Conservation (phyloP, 345 rosid species). For the Populus deltoides region DNA sequence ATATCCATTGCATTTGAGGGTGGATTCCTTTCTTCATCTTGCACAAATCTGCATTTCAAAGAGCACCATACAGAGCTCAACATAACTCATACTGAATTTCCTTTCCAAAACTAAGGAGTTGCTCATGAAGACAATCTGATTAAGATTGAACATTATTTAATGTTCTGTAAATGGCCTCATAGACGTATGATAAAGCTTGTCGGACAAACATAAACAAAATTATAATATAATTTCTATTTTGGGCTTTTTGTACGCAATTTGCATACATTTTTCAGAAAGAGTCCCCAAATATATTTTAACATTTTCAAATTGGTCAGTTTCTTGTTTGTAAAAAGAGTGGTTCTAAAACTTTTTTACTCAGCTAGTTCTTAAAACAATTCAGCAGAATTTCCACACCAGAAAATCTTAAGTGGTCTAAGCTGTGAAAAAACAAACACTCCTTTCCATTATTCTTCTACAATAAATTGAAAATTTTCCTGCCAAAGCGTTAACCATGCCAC, state of each 20-base stretch:
- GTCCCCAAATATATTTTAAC: background rate
- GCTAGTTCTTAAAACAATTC: too few relatives aligned
- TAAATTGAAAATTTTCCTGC: too few relatives aligned
- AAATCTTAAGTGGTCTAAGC: too few relatives aligned
- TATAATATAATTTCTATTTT: background rate
- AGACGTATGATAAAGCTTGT: background rate
- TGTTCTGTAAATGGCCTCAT: background rate
- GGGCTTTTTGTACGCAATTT: background rate
- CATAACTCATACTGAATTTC: background rate
- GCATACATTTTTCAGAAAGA: background rate
- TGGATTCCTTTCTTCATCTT: slow-evolving; percentile 90
- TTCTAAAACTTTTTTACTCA: too few relatives aligned
- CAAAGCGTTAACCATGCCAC: too few relatives aligned
- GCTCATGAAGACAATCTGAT: background rate
- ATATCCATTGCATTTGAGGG: slow-evolving; percentile 97
- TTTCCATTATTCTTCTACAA: too few relatives aligned
- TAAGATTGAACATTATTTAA: background rate
- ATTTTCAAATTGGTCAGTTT: background rate
- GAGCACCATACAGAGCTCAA: background rate
- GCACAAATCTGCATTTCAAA: slow-evolving; percentile 3
- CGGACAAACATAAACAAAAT: background rate
- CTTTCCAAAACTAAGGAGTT: background rate
- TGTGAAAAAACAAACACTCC: too few relatives aligned
- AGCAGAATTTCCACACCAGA: too few relatives aligned
- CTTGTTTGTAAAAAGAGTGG: background rate